Evolutionary conservation across 768 basidiomycete genomes (phyloP).

Genomic region (Lentinula raphanica): DNA sequence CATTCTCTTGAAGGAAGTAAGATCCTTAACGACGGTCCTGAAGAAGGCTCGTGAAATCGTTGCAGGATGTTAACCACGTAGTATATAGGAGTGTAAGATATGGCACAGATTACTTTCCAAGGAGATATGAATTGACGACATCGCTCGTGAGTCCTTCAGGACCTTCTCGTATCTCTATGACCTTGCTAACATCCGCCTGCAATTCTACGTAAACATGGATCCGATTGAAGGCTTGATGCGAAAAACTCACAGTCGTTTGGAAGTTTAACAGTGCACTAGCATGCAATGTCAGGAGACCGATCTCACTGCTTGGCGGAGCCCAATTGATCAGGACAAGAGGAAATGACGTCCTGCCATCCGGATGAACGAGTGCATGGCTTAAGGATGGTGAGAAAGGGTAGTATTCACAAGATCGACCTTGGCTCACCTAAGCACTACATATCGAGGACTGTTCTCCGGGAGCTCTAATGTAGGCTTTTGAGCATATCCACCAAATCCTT

Average conservation of each 20-base stretch:
- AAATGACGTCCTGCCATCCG: conserved; percentile 79
- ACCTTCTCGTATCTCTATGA: conserved; percentile 79
- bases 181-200: conserved; percentile 73
- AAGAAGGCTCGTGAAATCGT: too few species aligned
- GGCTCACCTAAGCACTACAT: conserved; percentile 34
- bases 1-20: too few species aligned
- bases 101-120: conserved; percentile 10
- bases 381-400: conserved; percentile 24
- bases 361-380: conserved; percentile 75
- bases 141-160: conserved; percentile 76
- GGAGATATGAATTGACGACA: conserved; percentile 57
- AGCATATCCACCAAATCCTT: not conserved
- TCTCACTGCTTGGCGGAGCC: conserved; percentile 76
- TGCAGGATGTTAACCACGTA: not conserved
- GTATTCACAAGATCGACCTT: not conserved
- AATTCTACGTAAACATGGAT: conserved; percentile 6
- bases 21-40: too few species aligned
- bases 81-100: too few species aligned
- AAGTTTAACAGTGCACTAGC: conserved; percentile 80
- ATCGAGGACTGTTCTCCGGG: conserved; percentile 83
- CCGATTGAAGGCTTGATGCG: not conserved
- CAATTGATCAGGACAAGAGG: conserved; percentile 88
- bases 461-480: conserved; percentile 51
- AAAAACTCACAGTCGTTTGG: conserved; percentile 58
- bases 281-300: conserved; percentile 70